Percentiles rank a stretch among this genome's conserved stretches.
Conservation (phyloP, 805 yeast genomes). For the Myxozyma sirexii region DNA sequence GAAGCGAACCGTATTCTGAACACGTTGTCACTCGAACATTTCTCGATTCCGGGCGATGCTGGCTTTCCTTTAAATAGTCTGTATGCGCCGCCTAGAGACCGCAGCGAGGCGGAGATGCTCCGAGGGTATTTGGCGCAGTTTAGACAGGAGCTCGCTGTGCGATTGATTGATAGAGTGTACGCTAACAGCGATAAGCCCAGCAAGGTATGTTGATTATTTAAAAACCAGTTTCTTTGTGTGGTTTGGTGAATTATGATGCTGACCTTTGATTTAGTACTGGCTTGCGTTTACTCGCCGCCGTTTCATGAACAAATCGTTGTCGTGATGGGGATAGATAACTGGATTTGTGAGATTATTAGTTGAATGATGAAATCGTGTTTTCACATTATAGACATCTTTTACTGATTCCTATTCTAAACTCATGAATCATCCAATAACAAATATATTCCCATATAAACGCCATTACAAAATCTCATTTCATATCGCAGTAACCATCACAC, state of each 20-base stretch:
- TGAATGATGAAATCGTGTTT: no score
- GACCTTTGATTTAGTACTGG: constrained; percentile 61
- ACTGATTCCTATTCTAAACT: no score
- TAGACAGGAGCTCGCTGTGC: constrained; percentile 87
- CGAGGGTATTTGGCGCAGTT: constrained; percentile 85
- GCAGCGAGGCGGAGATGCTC: constrained; percentile 75
- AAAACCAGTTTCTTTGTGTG: background rate
- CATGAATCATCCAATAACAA: no score
- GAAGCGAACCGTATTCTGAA: constrained; percentile 59
- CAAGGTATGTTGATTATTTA: constrained; percentile 47
- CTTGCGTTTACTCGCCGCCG: constrained; percentile 91
- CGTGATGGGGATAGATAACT: constrained; percentile 2
- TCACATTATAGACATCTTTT: no score
- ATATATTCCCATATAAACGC: background rate
- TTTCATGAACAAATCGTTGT: constrained; percentile 90
- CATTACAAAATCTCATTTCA: background rate
- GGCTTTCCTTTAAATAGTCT: constrained; percentile 89
- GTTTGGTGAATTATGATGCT: background rate
- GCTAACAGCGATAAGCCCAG: constrained; percentile 67
- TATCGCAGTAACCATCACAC: background rate
- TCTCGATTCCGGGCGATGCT: constrained; percentile 91
- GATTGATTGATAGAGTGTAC: constrained; percentile 71
- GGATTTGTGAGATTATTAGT: no score
- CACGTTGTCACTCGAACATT: constrained; percentile 83
- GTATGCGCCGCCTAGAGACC: constrained; percentile 71